These are phyloP conservation scores for Eutrema japonicum DNA, from an alignment of 345 rosid species.

Conservation along the genomic window DNA sequence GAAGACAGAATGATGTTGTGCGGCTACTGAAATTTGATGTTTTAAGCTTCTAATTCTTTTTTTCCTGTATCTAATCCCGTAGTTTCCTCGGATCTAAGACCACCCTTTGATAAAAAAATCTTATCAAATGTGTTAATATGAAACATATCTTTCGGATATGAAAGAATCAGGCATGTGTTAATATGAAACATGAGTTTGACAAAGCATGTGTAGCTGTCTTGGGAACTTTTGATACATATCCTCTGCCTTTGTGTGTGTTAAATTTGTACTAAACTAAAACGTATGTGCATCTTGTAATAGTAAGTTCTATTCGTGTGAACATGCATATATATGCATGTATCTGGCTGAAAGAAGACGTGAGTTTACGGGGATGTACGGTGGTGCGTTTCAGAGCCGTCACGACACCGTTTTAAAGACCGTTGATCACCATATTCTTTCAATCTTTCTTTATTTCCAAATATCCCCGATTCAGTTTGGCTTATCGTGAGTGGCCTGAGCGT, in stretches of 20 bases:
- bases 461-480: constrained; percentile 5
- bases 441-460: background rate
- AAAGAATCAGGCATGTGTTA: constrained; percentile 1
- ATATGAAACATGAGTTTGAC: background rate
- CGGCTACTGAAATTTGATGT: too few species aligned
- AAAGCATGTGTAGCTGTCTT: background rate
- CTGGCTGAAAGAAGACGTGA: constrained; percentile 37
- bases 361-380: constrained; percentile 32
- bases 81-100: too few species aligned
- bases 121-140: background rate
- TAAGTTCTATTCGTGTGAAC: constrained; percentile 14
- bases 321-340: background rate
- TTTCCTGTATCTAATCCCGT: too few species aligned
- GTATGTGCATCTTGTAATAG: constrained; percentile 13
- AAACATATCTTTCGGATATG: constrained; percentile 16
- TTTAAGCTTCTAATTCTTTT: too few species aligned
- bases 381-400: constrained; percentile 45
- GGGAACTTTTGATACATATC: background rate
- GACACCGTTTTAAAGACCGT: constrained; percentile 33
- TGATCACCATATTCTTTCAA: constrained; percentile 9
- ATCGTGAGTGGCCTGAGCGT: constrained; percentile 3
- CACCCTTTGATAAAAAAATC: too few species aligned
- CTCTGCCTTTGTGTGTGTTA: background rate
- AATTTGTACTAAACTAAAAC: background rate
- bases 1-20: too few species aligned